phyloP scores from a whole-genome alignment of 108 stramenopile genomes.

The Stephanodiscus minutulus region DNA sequence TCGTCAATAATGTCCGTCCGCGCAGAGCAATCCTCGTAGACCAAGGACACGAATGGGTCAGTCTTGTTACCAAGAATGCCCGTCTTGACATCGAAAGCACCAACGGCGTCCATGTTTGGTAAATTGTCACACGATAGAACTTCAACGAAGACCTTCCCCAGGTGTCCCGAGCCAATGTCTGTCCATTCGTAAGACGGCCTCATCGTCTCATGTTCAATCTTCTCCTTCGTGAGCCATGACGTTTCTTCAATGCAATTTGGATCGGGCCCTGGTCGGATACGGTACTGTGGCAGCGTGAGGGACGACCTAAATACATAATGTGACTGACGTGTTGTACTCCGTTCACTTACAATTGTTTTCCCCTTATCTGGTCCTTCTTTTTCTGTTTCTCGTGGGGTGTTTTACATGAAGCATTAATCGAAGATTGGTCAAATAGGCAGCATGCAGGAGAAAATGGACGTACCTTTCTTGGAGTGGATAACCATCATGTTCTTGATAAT shows the following conservation, averaged over 20 bases:
- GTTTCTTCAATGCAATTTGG: conserved; percentile 61
- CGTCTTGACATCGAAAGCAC: conserved; percentile 7
- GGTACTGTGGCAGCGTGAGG: conserved; percentile 34
- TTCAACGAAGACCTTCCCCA: conserved; percentile 74
- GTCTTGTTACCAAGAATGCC: conserved; percentile 65
- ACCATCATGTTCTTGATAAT: conserved; percentile 48
- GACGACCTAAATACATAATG: background rate
- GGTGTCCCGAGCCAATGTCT: conserved; percentile 67
- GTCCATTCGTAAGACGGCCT: conserved; percentile 60
- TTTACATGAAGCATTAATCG: background rate
- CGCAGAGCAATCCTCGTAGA: conserved; percentile 67
- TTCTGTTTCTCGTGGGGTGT: conserved; percentile 8
- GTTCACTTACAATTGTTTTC: conserved; percentile 8
- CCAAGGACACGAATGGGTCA: conserved; percentile 72
- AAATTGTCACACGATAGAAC: conserved; percentile 69
- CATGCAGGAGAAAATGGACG: conserved; percentile 5
- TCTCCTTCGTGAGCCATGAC: conserved; percentile 69
- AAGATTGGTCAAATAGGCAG: background rate
- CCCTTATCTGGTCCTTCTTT: conserved; percentile 33
- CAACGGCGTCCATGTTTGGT: conserved; percentile 71
- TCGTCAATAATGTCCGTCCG: conserved; percentile 80
- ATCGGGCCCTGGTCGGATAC: conserved; percentile 71
- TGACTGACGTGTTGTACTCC: background rate
- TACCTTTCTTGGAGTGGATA: conserved; percentile 49
- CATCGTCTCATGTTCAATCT: conserved; percentile 53